These are phyloP conservation scores for Bipolaris bicolor DNA, from an alignment of 2,329 filamentous ascomycete genomes.

Conservation along the genomic window DNA sequence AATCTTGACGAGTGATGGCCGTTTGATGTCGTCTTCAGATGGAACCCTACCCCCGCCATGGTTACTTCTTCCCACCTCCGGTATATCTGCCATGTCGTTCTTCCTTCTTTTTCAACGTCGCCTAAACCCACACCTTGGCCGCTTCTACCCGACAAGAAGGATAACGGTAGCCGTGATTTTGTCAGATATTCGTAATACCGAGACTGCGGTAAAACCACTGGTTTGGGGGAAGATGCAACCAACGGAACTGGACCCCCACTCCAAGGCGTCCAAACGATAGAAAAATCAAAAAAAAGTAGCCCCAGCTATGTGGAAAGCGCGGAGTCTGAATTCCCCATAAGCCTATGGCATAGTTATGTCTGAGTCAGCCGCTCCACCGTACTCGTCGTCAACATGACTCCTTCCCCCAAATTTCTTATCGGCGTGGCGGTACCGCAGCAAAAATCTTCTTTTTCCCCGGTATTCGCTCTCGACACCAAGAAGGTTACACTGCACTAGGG, in stretches of 20 bases:
- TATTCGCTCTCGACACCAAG: not conserved
- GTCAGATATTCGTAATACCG: slow-evolving; percentile 4
- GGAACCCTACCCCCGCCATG: slow-evolving; percentile 1
- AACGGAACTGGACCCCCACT: not conserved
- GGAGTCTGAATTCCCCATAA: not conserved
- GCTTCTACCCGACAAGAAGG: slow-evolving; percentile 9
- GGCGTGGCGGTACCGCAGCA: slow-evolving; percentile 6
- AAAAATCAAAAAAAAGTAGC: not conserved
- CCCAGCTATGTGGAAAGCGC: not conserved
- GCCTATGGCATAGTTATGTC: slow-evolving; percentile 4
- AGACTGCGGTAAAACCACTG: slow-evolving; percentile 4
- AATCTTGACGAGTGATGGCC: slow-evolving; percentile 1
- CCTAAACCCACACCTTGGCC: slow-evolving; percentile 5
- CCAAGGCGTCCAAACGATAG: not conserved
- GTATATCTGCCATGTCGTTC: not conserved
- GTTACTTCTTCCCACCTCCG: slow-evolving; percentile 3
- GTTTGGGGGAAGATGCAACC: not conserved
- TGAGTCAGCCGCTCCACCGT: slow-evolving; percentile 15
- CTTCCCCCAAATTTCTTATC: not conserved
- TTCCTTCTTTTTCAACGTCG: not conserved
- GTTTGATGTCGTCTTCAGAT: slow-evolving; percentile 12
- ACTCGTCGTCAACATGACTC: slow-evolving; percentile 10
- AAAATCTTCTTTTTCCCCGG: not conserved
- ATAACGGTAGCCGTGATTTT: slow-evolving; percentile 4
- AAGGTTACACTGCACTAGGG: not conserved